Percentiles rank a stretch among this genome's conserved stretches.
phyloP scores from a whole-genome alignment of 2,329 filamentous ascomycete species.

The Stemphylium vesicarium region DNA sequence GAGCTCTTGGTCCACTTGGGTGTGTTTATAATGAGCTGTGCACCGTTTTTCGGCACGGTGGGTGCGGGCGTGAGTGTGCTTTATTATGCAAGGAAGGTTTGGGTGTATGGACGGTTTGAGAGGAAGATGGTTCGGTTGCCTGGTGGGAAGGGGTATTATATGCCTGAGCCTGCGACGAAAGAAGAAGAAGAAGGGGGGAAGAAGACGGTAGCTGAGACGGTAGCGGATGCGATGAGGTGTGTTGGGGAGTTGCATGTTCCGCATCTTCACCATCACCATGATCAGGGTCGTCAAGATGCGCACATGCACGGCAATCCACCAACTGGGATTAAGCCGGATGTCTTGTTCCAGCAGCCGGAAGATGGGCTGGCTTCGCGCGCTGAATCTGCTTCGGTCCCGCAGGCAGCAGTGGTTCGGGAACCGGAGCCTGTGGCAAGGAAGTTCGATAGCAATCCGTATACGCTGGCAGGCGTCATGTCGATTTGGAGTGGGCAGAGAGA shows the following conservation, averaged over 20 bases:
- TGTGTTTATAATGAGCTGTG: constrained; percentile 3
- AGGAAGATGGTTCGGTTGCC: neutral
- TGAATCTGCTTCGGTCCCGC: neutral
- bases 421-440: neutral
- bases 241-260: neutral
- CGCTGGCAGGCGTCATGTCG: constrained; percentile 2
- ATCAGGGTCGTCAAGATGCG: no score
- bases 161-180: neutral
- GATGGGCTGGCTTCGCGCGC: neutral
- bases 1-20: constrained; percentile 3
- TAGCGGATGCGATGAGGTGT: neutral
- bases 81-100: constrained; percentile 12
- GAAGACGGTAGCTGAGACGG: neutral
- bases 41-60: neutral
- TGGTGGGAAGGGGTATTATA: constrained; percentile 12
- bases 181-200: neutral
- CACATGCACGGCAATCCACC: no score
- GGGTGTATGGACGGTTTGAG: constrained; percentile 8
- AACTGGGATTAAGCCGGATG: neutral
- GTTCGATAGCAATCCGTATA: constrained; percentile 6
- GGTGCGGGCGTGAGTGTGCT: neutral
- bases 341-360: neutral
- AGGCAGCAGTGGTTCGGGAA: neutral
- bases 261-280: neutral
- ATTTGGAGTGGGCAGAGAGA: constrained; percentile 1